phyloP scores from a whole-genome alignment of 2,329 filamentous ascomycete species.

The Madurella mycetomatis region DNA sequence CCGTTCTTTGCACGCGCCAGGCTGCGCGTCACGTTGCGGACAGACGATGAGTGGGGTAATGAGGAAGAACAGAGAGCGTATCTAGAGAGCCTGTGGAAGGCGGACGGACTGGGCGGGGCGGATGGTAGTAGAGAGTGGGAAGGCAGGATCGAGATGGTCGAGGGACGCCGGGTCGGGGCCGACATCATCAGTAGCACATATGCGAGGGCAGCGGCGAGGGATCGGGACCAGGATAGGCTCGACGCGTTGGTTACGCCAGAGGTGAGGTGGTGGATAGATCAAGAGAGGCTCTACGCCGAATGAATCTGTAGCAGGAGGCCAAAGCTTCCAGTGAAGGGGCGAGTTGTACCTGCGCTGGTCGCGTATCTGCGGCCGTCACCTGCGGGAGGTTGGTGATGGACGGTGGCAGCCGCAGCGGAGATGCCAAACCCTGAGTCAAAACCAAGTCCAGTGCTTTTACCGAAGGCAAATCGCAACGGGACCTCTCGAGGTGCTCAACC shows the following conservation, averaged over 20 bases:
- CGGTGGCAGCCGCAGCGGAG: no score
- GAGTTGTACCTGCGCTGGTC: no score
- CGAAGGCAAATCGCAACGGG: no score
- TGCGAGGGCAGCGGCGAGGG: slow-evolving; percentile 54
- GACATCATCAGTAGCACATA: slow-evolving; percentile 55
- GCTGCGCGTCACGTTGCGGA: slow-evolving; percentile 60
- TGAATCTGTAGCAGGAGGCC: background rate
- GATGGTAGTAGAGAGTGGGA: slow-evolving; percentile 59
- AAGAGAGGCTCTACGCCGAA: slow-evolving; percentile 50
- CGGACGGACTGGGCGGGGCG: slow-evolving; percentile 42
- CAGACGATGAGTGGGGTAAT: slow-evolving; percentile 56
- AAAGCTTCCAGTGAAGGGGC: background rate
- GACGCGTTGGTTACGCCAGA: slow-evolving; percentile 50
- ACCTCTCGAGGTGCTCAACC: no score
- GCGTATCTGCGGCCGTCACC: no score
- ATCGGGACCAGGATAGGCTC: slow-evolving; percentile 44
- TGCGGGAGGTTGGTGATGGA: no score
- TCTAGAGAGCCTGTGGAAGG: slow-evolving; percentile 45
- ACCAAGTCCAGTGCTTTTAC: no score
- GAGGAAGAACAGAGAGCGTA: slow-evolving; percentile 52
- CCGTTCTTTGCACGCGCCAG: slow-evolving; percentile 61
- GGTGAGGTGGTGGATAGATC: slow-evolving; percentile 55
- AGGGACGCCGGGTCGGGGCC: slow-evolving; percentile 41
- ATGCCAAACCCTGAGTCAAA: background rate
- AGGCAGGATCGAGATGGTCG: slow-evolving; percentile 54